phyloP scores from a whole-genome alignment of 495 filamentous ascomycete species.

The Penicillium silybi region DNA sequence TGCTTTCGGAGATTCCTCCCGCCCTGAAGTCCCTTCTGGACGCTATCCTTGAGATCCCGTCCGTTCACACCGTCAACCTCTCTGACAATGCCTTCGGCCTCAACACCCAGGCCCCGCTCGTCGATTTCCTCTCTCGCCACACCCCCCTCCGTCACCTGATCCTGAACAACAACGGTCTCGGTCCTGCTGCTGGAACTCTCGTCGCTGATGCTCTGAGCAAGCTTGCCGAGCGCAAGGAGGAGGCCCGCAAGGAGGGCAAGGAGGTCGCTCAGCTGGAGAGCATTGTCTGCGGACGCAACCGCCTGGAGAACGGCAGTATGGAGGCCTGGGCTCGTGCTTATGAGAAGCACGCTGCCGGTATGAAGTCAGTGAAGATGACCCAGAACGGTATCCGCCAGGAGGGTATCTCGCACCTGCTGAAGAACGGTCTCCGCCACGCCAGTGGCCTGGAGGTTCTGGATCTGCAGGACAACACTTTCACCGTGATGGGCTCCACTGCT shows the following conservation, averaged over 20 bases:
- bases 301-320: conserved; percentile 95
- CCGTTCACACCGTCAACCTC: conserved; percentile 87
- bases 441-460: conserved; percentile 68
- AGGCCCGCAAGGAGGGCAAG: conserved; percentile 63
- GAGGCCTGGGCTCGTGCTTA: conserved; percentile 86
- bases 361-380: conserved; percentile 92
- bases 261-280: conserved; percentile 81
- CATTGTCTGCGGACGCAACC: conserved; percentile 91
- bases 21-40: conserved; percentile 82
- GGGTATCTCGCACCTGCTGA: conserved; percentile 74
- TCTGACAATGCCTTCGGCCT: conserved; percentile 98
- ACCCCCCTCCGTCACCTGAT: conserved; percentile 85
- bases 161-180: conserved; percentile 98
- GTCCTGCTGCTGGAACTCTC: conserved; percentile 79
- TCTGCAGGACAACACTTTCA: conserved; percentile 97
- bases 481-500: conserved; percentile 70
- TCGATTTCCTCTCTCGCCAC: conserved; percentile 81
- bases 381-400: conserved; percentile 97
- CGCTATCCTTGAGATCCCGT: conserved; percentile 74
- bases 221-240: conserved; percentile 78
- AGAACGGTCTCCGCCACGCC: conserved; percentile 68
- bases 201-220: conserved; percentile 73
- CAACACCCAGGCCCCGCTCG: conserved; percentile 78
- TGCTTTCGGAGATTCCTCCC: conserved; percentile 89
- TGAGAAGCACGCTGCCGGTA: conserved; percentile 64